phyloP scores from a whole-genome alignment of 208 protist genomes.

The Porcisia hertigi region DNA sequence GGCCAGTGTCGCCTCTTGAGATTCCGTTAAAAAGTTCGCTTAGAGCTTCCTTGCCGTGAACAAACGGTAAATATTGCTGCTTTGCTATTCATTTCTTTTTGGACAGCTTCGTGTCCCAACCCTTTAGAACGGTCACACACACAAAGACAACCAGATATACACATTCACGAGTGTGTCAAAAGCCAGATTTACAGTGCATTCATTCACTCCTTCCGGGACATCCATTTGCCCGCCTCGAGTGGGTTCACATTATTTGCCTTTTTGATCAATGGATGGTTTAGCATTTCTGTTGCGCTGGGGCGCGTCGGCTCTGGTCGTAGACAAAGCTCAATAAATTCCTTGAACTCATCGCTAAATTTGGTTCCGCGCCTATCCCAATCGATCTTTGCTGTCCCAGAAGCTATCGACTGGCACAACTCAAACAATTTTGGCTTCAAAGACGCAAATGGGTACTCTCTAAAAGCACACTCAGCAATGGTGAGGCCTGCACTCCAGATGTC shows the following conservation, averaged over 20 bases:
- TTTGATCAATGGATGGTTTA: constrained; percentile 80
- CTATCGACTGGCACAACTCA: constrained; percentile 84
- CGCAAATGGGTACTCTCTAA: constrained; percentile 86
- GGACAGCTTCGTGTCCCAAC: not conserved
- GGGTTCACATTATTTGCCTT: constrained; percentile 62
- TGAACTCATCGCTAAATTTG: constrained; percentile 67
- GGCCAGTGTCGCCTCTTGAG: not conserved
- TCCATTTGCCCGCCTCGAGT: constrained; percentile 71
- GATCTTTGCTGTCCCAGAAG: constrained; percentile 55
- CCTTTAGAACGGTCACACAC: not conserved
- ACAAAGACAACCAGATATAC: constrained; percentile 1
- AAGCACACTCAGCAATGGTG: constrained; percentile 85
- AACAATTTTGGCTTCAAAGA: constrained; percentile 76
- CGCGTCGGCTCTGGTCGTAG: constrained; percentile 51
- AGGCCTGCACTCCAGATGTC: constrained; percentile 94
- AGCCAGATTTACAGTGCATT: not conserved
- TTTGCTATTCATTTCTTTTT: not conserved
- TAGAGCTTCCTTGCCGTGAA: not conserved
- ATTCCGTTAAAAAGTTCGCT: not conserved
- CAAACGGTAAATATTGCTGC: not conserved
- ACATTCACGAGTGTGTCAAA: not conserved
- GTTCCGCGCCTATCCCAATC: constrained; percentile 56
- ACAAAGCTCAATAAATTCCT: constrained; percentile 81
- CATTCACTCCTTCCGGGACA: constrained; percentile 28
- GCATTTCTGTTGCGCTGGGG: constrained; percentile 67